Evolutionary conservation across 2,329 filamentous ascomycete genomes (phyloP), one percentile per base, ranked within the genome.

Genomic region (Fusarium transvaalense): DNA sequence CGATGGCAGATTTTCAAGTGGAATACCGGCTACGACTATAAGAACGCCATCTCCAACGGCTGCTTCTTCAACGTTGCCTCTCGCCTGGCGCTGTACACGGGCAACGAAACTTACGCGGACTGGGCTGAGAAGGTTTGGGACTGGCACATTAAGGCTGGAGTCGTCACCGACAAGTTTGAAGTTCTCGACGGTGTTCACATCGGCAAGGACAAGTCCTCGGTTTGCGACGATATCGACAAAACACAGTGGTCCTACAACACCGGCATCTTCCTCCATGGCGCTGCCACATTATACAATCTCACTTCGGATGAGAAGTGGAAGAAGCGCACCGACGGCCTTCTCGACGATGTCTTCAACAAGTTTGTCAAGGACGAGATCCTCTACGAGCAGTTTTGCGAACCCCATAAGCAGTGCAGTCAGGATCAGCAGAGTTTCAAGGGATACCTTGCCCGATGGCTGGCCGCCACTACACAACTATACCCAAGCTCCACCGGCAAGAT

Each of bases 1-100:
- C 88, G 91, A 67, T 97, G 94, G 94, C 93, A 97, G 80, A 91
- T 97, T 64, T 94, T 91, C 80, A 84, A 87, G 14, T 92, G 90
- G 80, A 94, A 94, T 80, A 87, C 84, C 58, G 92, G 92, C 50
- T 90, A 82, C 79, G 82, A 86, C 77, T 90, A 90, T 81, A 90
- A 91, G 75, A 91, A 91, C 79, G 84, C 86, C 23, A 89, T 91
- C 69, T 87, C 88, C 46, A 91, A 91, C 79, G 89, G 89, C 9
- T 89, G 88, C 78, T 90, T 91, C 78, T 91, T 91, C 80, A 90
- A 91, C 76, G 76, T 91, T 25, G 89, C 87, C 23, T 84, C 92
- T 10, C 89, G 93, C 17, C 84, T 97, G 9, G 91, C 91, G 0
- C 84, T 90, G 14, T 96, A 92, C 80, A 97, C 93, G 0, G 87